Evolutionary conservation across 768 basidiomycete species (phyloP), one percentile per base, ranked within the genome.

Genomic region (Lentinula boryana): DNA sequence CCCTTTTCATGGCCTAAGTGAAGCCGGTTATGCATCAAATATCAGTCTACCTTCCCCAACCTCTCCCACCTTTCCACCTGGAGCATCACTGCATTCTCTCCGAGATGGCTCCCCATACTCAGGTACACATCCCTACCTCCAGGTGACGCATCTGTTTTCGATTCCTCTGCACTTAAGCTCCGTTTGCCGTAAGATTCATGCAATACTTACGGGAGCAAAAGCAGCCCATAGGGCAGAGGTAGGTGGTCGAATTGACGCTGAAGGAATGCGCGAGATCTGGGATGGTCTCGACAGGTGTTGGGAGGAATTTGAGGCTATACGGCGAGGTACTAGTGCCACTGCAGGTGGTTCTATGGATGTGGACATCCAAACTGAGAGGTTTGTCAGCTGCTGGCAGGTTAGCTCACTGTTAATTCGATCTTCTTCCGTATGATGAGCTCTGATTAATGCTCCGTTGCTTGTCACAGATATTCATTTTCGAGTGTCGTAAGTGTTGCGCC

Each of bases 301-400:
- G 93, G 82, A 88, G 38, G 91, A 93, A 46, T 87, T 97, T 54
- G 91, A 93, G 43, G 70, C 72, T 7, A 74, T 95, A 48, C 73
- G 77, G 46, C 67, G 67, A 36, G 64, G 69, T 35, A 49, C 66
- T 38, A 67, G 66, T 41, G 49, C 66, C 33, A 68, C 66, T 49
- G 69, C 69, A 60, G 71, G 76, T 27, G 75, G 69, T 12, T 68
- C 73, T 38, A 74, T 76, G 21, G 78, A 79, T 52, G 72, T 80
- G 38, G 79, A 80, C 48, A 74, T 54, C 12, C 49, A 61, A 38
- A 53, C 64, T 36, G 80, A 84, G 58, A 73, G 87, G 60, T 95
- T 90, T 69, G 86, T 88, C 49, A 86, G 89, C 67, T 86, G 88
- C 36, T 96, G 94, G 93, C 89, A 91, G 82, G 88, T 93, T 68